These are phyloP conservation scores for Plantago major DNA, from an alignment of 257 asterid genomes.

Conservation along the genomic window DNA sequence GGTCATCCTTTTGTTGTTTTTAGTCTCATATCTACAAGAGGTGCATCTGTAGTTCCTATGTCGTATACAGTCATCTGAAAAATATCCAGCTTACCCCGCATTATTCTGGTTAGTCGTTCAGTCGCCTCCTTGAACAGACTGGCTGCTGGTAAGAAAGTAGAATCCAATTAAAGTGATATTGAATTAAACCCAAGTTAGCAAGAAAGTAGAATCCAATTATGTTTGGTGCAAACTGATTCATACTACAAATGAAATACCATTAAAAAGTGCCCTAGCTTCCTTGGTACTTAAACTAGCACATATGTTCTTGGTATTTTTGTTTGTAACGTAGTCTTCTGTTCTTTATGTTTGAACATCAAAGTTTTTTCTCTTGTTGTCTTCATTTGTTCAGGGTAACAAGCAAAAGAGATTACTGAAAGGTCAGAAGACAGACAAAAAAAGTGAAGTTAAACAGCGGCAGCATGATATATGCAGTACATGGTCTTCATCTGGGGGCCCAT, in stretches of 20 bases:
- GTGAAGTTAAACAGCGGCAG: constrained; percentile 34
- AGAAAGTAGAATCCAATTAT: too few species aligned
- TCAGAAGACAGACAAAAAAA: constrained; percentile 39
- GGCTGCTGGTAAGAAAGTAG: too few species aligned
- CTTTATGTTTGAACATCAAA: constrained; percentile 34
- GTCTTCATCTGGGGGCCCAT: constrained; percentile 40
- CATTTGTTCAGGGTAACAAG: constrained; percentile 42
- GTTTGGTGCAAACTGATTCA: background rate
- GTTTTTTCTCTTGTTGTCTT: constrained; percentile 46
- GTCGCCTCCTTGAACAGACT: too few species aligned
- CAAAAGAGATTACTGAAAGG: constrained; percentile 42
- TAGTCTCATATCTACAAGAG: too few species aligned
- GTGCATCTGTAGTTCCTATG: too few species aligned
- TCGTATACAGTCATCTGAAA: too few species aligned
- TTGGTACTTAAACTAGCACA: constrained; percentile 9
- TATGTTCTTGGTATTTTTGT: background rate
- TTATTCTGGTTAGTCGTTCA: too few species aligned
- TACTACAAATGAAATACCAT: constrained; percentile 1
- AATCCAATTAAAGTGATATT: too few species aligned
- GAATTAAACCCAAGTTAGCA: too few species aligned
- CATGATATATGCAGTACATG: constrained; percentile 37
- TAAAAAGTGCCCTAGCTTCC: background rate
- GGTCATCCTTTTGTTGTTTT: too few species aligned
- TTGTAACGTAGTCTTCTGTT: constrained; percentile 3
- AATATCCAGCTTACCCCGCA: too few species aligned